A percentile compares a stretch with the other conserved stretches of the same genome.
Conservation (phyloP, 2,329 filamentous ascomycete genomes). For the Cercospora sp. region DNA sequence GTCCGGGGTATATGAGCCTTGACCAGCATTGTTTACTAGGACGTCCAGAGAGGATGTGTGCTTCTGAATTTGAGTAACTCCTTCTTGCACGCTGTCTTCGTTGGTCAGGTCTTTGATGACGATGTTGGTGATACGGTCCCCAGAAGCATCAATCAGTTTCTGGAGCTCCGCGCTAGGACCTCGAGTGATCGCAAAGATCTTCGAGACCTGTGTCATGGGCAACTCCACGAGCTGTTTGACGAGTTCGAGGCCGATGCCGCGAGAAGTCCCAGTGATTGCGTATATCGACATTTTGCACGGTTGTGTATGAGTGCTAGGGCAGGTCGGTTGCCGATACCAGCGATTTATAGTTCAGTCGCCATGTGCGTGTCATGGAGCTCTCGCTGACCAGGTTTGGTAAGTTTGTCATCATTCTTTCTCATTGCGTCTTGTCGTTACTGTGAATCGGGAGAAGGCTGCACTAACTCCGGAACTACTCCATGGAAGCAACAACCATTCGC, state of each 20-base stretch:
- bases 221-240: slow-evolving; percentile 37
- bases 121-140: slow-evolving; percentile 16
- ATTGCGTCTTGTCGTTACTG: not conserved
- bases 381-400: not conserved
- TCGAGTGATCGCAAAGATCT: slow-evolving; percentile 25
- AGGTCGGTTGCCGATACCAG: not conserved
- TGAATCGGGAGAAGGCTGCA: not conserved
- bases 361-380: not conserved
- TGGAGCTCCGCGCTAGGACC: slow-evolving; percentile 3
- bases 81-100: slow-evolving; percentile 14
- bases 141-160: slow-evolving; percentile 6
- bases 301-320: not conserved
- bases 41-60: slow-evolving; percentile 15
- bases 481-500: not conserved
- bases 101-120: slow-evolving; percentile 8
- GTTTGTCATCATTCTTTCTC: not conserved
- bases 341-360: not conserved
- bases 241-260: slow-evolving; percentile 42
- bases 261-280: slow-evolving; percentile 34
- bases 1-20: not conserved
- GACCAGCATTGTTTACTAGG: slow-evolving; percentile 21
- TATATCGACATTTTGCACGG: not conserved
- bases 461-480: not conserved
- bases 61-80: not conserved
- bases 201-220: slow-evolving; percentile 39